Evolutionary conservation across 148 eudicot species (phyloP), one percentile per base, ranked within the genome.

Genomic region (Cornus kousa): DNA sequence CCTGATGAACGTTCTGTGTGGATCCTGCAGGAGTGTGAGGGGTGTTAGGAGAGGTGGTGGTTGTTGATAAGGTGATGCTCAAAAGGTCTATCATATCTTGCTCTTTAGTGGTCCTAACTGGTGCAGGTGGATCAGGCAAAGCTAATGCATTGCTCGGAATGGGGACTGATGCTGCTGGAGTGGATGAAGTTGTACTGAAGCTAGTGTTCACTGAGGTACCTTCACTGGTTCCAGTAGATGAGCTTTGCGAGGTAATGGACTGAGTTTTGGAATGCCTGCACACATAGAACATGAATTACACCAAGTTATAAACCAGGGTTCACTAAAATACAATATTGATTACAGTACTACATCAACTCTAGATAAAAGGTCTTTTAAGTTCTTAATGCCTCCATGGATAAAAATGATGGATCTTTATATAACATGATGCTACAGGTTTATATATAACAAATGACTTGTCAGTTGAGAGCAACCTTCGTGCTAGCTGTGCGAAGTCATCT

Each of bases 21-120:
- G 85, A 81, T 78, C 82, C 55, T 64, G 87, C 71, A 35, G 86
- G 83, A 82, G 85, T 69, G 40, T 72, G 81, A 57, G 91, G 77
- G 31, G 83, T 81, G 75, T 87, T 87, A 46, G 88, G 72, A 64
- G 79, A 76, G 16, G 84, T 16, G 28, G 90, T 59, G 19, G 88
- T 50, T 14, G 93, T 83, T 43, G 94, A 82, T 62, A 95, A 88
- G 77, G 87, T 87, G 83, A 91, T 76, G 82, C 97, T 95, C 83
- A 95, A 78, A 81, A 95, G 88, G 79, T 93, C 95, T 57, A 89
- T 89, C 74, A 91, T 79, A 76, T 96, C 94, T 82, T 89, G 95
- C 46, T 93, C 97, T 82, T 91, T 87, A 8, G 91, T 78, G 23
- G 87, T 81, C 72, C 72, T 83, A 32, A 70, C 84, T n/a, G 95